These are phyloP conservation scores for Phascolomyces articulosus DNA, from an alignment of 371 early-diverging fungal species.

Conservation along the genomic window DNA sequence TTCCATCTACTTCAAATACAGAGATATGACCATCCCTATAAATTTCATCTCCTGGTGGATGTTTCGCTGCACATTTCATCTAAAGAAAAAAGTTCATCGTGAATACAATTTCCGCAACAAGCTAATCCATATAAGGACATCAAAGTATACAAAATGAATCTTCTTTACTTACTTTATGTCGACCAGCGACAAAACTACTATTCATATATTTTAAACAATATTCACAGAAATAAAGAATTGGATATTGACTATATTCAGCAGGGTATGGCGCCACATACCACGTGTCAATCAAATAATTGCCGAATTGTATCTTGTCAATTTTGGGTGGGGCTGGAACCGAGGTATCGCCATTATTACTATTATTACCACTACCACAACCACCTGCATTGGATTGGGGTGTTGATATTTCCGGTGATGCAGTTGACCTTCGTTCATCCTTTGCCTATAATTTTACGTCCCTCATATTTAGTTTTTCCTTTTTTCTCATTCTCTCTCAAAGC, in stretches of 20 bases:
- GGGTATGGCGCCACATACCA: constrained; percentile 99
- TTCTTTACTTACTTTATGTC: constrained; percentile 74
- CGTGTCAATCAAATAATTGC: constrained; percentile 84
- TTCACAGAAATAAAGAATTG: constrained; percentile 91
- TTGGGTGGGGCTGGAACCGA: constrained; percentile 27
- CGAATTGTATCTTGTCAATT: constrained; percentile 80
- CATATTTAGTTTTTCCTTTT: too few relatives aligned
- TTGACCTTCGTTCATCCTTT: not conserved
- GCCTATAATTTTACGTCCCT: not conserved
- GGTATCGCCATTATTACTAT: not conserved
- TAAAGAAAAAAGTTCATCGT: constrained; percentile 10
- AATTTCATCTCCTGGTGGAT: constrained; percentile 99
- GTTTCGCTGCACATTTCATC: constrained; percentile 78
- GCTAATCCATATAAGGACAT: constrained; percentile 16
- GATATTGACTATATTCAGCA: constrained; percentile 83
- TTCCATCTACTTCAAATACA: constrained; percentile 95
- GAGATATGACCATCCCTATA: constrained; percentile 90
- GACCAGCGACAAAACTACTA: constrained; percentile 62
- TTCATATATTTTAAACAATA: constrained; percentile 97
- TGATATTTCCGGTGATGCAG: not conserved
- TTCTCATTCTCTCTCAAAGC: too few relatives aligned
- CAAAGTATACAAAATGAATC: not conserved
- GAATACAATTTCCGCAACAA: not conserved
- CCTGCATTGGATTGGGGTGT: not conserved
- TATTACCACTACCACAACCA: not conserved